These are phyloP conservation scores for Allomyces macrogynus DNA, from an alignment of 192 early-diverging fungal genomes.

Conservation along the genomic window DNA sequence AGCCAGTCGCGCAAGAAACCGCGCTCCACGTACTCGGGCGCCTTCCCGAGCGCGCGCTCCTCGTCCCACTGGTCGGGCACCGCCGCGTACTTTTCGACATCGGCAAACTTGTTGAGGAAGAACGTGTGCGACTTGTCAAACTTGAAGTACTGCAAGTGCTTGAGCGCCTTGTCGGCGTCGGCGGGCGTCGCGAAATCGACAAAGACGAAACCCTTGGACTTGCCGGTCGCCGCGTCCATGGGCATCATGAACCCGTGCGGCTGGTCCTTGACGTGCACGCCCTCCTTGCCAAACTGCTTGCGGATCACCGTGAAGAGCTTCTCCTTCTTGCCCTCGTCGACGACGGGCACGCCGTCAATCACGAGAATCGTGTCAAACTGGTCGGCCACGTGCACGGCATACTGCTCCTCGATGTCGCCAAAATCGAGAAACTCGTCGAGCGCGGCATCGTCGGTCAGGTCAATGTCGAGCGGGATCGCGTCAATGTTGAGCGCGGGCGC, in stretches of 20 bases:
- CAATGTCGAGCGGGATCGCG: conserved; percentile 24
- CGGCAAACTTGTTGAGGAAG: conserved; percentile 72
- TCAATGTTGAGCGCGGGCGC: background rate
- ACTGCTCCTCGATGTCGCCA: conserved; percentile 65
- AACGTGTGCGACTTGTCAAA: conserved; percentile 67
- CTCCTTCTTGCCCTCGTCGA: conserved; percentile 67
- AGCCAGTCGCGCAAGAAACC: conserved; percentile 85
- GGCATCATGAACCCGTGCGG: conserved; percentile 69
- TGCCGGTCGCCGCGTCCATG: conserved; percentile 42
- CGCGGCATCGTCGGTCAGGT: conserved; percentile 39
- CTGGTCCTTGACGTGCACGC: conserved; percentile 51
- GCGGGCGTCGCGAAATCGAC: conserved; percentile 78
- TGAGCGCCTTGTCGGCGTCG: conserved; percentile 58
- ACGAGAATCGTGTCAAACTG: conserved; percentile 67
- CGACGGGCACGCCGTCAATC: conserved; percentile 79
- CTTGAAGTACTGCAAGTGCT: conserved; percentile 48
- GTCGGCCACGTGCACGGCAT: conserved; percentile 50
- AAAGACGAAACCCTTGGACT: conserved; percentile 83
- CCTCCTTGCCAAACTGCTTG: conserved; percentile 58
- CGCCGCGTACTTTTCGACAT: conserved; percentile 63
- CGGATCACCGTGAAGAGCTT: conserved; percentile 50
- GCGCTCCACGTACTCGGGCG: conserved; percentile 24
- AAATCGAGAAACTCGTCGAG: conserved; percentile 72
- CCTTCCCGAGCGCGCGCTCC: conserved; percentile 31
- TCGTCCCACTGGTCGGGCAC: conserved; percentile 49